A percentile compares a stretch with the other conserved stretches of the same genome.
Evolutionary conservation across 2,329 filamentous ascomycete species (phyloP).

Genomic region (Epichloe elymi): DNA sequence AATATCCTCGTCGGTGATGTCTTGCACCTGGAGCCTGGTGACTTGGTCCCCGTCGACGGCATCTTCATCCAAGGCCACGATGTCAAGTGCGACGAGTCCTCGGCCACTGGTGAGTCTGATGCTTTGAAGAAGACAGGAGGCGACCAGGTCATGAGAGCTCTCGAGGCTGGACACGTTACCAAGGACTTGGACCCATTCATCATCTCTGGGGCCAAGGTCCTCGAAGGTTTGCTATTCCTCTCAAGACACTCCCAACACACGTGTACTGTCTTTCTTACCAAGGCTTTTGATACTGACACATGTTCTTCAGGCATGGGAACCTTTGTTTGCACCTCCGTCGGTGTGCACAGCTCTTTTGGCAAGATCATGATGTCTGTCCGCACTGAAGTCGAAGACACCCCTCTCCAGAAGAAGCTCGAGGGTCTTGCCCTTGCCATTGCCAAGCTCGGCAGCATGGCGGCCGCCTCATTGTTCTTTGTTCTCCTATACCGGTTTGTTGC

Average conservation of each 20-base stretch:
- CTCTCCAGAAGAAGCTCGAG: conserved; percentile 40
- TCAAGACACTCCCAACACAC: too few species aligned
- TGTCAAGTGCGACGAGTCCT: conserved; percentile 57
- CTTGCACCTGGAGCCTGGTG: conserved; percentile 54
- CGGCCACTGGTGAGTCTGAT: conserved; percentile 61
- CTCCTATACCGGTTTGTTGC: conserved; percentile 67
- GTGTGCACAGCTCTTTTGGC: conserved; percentile 39
- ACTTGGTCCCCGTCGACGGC: conserved; percentile 58
- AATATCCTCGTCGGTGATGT: conserved; percentile 59
- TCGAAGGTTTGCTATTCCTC: conserved; percentile 25
- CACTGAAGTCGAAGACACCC: conserved; percentile 37
- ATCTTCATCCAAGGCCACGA: conserved; percentile 45
- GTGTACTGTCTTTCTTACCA: too few species aligned
- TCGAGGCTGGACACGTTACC: conserved; percentile 31
- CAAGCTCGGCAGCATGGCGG: conserved; percentile 47
- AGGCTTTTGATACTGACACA: too few species aligned
- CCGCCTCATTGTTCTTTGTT: conserved; percentile 60
- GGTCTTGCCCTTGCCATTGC: conserved; percentile 21
- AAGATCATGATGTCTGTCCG: conserved; percentile 43
- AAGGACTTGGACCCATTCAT: conserved; percentile 52
- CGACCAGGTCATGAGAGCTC: conserved; percentile 41
- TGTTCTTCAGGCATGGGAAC: conserved; percentile 29
- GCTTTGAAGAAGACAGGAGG: conserved; percentile 53
- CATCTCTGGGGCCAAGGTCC: conserved; percentile 41
- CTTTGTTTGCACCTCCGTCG: conserved; percentile 42